Evolutionary conservation across 805 yeast species (phyloP), one percentile per base, ranked within the genome.

Genomic region (Monosporozyma unispora): DNA sequence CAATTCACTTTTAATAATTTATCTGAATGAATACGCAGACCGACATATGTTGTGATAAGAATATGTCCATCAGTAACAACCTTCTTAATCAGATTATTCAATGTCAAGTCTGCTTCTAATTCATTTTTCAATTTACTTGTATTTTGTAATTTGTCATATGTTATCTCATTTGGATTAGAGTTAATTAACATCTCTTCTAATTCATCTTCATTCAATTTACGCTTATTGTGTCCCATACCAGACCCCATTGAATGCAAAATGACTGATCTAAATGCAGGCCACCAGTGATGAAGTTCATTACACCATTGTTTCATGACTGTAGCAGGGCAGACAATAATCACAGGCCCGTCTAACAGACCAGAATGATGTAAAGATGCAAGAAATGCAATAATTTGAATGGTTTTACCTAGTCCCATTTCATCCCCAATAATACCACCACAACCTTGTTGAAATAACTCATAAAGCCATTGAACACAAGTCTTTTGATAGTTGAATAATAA

Each of bases 351-450:
- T 1, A 91, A 69, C 50, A 78, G 70, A 0, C 84, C 81, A 16
- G 95, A 84, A 63, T 89, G 86, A 60, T 90, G 96, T 38, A 93
- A 71, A 0, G 96, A 93, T 0, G 98, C 97, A 8, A 93, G 60
- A 64, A 91, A 93, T 1, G 97, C 81, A 42, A 89, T 88, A 8
- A 93, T 78, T 62, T 93, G 98, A 46, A 93, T 84, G 0, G 99
- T 93, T 61, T 93, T 93, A 2, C 99, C 99, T 16, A 93, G 69
- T 0, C 99, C 99, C 99, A 93, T 93, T 65, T 93, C 99, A 67
- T 93, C 99, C 23, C 98, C 97, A 39, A 93, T 76, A 21, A 93
- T 93, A 0, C 99, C 99, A 2, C 99, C 99, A 2, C 90, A 84
- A 46, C 79, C 80, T 64, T 93, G 98, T 19, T 80, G 75, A 59